Base-by-base conservation (phyloP, 2,329 filamentous ascomycete species). In the Bipolaris cookei region DNA sequence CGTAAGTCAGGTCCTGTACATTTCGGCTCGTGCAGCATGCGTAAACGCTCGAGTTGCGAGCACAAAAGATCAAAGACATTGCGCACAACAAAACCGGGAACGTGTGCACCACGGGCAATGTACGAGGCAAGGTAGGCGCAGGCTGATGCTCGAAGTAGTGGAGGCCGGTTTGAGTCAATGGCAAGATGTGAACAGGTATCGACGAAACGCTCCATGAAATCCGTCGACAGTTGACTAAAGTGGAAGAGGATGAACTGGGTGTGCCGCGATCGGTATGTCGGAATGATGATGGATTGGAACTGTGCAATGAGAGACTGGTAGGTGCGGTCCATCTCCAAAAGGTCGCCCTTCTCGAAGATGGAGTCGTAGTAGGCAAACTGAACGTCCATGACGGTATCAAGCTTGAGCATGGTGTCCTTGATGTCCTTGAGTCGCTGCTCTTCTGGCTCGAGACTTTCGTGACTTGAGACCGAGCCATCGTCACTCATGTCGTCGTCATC, bases 201-300 rank as follows among this genome's bases (percentile, higher is more conserved):
- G 41, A 91, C 89, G 70, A 98, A 98, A 46, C 88, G 86, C 69
- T 95, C 91, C 56, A 91, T 89, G 45, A 97, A 86, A 42, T 85
- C 83, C 28, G 90, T 88, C 7, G 91, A 90, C 56, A 85, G 86
- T 76, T 99, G 94, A 14, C 91, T 90, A 73, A 96, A 97, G 77
- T 97, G 94, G 78, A 99, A 99, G 48, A 98, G 84, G 45, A 99
- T 85, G 68, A 98, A 99, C 70, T 99, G 95, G 0, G 92, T 92
- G 75, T 98, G 94, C 32, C 95, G 88, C 21, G 92, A 96, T 65
- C 92, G 91, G 74, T 95, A 92, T 13, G 92, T 96, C 3, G 93
- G 92, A 28, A 99, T 84, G 57, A 99, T 92, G 69, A 92, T 91
- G 72, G 86, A 90, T 59, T 89, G 86, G 71, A 99, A 99, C 73